Base-by-base conservation (phyloP, 2,329 filamentous ascomycete species). In the Fusarium sp. region DNA sequence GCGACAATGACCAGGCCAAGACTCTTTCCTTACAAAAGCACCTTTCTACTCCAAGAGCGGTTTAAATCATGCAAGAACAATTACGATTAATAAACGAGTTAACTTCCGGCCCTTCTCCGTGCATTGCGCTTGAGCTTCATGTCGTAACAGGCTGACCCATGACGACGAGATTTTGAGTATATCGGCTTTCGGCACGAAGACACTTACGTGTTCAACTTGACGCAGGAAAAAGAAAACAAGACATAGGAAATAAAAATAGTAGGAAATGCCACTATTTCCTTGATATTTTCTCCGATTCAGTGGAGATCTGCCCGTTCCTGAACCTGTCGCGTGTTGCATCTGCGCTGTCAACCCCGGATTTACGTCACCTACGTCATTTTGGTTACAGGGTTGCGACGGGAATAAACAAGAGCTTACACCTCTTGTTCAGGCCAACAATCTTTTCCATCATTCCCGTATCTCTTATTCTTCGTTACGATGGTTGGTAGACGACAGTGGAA, bases 401-500 rank as follows among this genome's bases (percentile, higher is more conserved):
- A 71, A 20, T 55, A 68, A 63, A 29, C 55, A 71, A 58, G 41
- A 61, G 46, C 45, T 57, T n/a, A 44, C 22, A 24, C 18, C 57
- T 44, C 42, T 45, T 66, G 12, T 14, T 47, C 34, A 2, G 34
- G 7, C 34, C 34, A 29, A 20, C 7, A 37, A 42, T 29, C 11
- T 2, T 25, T 22, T 3, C 7, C 18, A 2, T 3, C 7, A 32
- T 9, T 9, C 7, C n/a, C 27, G 18, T 5, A n/a, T 46, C 18
- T 14, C 6, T 22, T 22, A 9, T 16, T 7, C 6, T 29, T 45
- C 14, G 14, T 22, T 37, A n/a, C 20, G 16, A 74, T 75, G 73
- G 73, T 75, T 41, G 73, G 73, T 10, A 75, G 70, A 52, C 56
- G 73, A 51, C 64, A 57, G 20, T 65, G 71, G 57, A 60, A 56